Evolutionary conservation across 768 basidiomycete genomes (phyloP).

Genomic region (Chalciporus chontae): DNA sequence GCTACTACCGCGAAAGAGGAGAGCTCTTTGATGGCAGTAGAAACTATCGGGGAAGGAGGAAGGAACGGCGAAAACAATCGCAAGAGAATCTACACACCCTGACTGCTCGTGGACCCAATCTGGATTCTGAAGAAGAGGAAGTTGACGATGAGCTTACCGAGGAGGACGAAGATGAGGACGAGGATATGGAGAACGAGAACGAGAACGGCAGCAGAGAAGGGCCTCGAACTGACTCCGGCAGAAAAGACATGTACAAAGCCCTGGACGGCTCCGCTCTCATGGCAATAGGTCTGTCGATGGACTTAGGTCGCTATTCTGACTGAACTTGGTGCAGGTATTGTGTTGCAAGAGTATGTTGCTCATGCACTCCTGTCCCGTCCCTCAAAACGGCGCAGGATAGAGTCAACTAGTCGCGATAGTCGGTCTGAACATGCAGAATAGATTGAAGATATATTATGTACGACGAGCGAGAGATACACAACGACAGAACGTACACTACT

Average conservation of each 20-base stretch:
- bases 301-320: neutral
- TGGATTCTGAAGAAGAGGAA: constrained; percentile 13
- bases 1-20: constrained; percentile 60
- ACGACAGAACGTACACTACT: constrained; percentile 10
- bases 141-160: constrained; percentile 14
- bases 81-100: constrained; percentile 23
- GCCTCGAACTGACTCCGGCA: constrained; percentile 2
- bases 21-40: constrained; percentile 52
- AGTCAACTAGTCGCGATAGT: neutral
- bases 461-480: neutral
- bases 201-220: constrained; percentile 9
- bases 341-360: constrained; percentile 64
- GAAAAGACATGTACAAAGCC: constrained; percentile 68
- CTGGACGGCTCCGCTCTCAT: constrained; percentile 73
- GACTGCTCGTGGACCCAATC: constrained; percentile 5
- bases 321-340: constrained; percentile 46
- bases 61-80: constrained; percentile 21
- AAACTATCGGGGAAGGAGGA: constrained; percentile 44
- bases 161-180: constrained; percentile 15
- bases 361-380: constrained; percentile 18
- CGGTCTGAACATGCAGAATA: neutral
- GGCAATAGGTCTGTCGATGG: constrained; percentile 53
- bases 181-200: constrained; percentile 2
- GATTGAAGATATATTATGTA: constrained; percentile 7
- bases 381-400: constrained; percentile 10